phyloP scores from a whole-genome alignment of 345 rosid genomes.

The Rhodamnia rubescens region DNA sequence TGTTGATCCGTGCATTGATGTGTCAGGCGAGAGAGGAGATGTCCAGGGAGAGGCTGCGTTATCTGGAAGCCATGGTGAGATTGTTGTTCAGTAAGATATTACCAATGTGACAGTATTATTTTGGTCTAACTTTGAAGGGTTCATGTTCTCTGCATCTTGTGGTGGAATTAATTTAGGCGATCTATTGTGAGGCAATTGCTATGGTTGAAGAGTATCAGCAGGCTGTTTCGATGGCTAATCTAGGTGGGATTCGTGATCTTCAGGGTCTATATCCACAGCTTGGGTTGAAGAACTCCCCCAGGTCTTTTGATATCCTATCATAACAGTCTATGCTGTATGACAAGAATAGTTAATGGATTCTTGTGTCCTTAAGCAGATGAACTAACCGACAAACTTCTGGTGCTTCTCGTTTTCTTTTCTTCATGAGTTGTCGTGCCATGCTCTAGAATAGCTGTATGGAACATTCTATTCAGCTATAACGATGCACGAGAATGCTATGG shows the following conservation, averaged over 20 bases:
- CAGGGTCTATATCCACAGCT: constrained; percentile 56
- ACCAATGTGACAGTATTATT: background rate
- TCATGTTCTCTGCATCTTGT: background rate
- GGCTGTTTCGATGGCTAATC: constrained; percentile 56
- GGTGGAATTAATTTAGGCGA: constrained; percentile 33
- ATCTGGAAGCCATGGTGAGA: constrained; percentile 87
- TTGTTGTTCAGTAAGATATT: background rate
- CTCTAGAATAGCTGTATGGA: background rate
- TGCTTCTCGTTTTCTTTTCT: background rate
- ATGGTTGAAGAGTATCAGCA: constrained; percentile 97
- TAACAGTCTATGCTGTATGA: background rate
- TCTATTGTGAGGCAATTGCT: constrained; percentile 75
- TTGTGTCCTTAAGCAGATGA: background rate
- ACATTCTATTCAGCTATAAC: background rate
- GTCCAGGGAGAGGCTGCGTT: constrained; percentile 80
- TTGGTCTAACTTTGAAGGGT: background rate
- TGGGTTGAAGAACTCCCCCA: constrained; percentile 71
- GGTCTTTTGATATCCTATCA: constrained; percentile 18
- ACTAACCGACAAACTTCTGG: background rate
- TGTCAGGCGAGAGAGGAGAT: constrained; percentile 94
- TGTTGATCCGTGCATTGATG: background rate
- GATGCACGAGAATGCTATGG: background rate
- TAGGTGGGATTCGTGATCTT: constrained; percentile 71
- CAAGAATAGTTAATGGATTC: background rate
- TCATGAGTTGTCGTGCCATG: background rate